phyloP scores from a whole-genome alignment of 345 rosid genomes.

The Aquilaria malaccensis region DNA sequence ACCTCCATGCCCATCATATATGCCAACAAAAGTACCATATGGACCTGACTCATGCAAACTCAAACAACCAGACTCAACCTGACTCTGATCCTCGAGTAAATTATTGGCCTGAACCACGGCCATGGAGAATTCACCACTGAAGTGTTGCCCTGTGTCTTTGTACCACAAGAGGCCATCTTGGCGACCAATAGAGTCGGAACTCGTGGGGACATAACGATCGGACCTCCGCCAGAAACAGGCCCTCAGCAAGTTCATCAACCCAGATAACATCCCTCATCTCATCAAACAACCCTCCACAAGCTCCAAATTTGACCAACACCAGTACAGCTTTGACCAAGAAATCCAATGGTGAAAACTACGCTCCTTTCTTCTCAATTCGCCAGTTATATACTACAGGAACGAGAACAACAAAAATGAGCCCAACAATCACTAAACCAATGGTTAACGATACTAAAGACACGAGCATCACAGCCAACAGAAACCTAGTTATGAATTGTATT shows the following conservation, averaged over 20 bases:
- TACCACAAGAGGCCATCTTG: slow-evolving; percentile 86
- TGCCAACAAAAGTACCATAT: slow-evolving; percentile 82
- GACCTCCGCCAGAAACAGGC: slow-evolving; percentile 88
- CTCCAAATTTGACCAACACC: slow-evolving; percentile 40
- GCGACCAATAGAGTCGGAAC: slow-evolving; percentile 58
- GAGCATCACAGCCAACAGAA: slow-evolving; percentile 5
- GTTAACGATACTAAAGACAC: neutral
- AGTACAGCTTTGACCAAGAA: slow-evolving; percentile 11
- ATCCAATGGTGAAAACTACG: slow-evolving; percentile 1
- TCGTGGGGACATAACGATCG: slow-evolving; percentile 43
- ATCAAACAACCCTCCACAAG: slow-evolving; percentile 42
- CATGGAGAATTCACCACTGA: slow-evolving; percentile 85
- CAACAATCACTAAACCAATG: neutral
- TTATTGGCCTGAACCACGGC: slow-evolving; percentile 91
- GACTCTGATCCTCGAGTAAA: slow-evolving; percentile 91
- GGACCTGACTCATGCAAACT: slow-evolving; percentile 50
- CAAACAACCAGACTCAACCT: slow-evolving; percentile 79
- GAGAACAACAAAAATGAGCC: slow-evolving; percentile 14
- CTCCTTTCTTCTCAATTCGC: slow-evolving; percentile 15
- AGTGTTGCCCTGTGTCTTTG: slow-evolving; percentile 68
- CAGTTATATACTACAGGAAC: slow-evolving; percentile 15
- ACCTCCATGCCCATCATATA: slow-evolving; percentile 89
- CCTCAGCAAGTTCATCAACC: slow-evolving; percentile 64
- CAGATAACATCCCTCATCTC: slow-evolving; percentile 98
- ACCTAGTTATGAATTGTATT: slow-evolving; percentile 8